Evolutionary conservation across 768 basidiomycete species (phyloP).

Genomic region (Symmetrospora coprosmae): DNA sequence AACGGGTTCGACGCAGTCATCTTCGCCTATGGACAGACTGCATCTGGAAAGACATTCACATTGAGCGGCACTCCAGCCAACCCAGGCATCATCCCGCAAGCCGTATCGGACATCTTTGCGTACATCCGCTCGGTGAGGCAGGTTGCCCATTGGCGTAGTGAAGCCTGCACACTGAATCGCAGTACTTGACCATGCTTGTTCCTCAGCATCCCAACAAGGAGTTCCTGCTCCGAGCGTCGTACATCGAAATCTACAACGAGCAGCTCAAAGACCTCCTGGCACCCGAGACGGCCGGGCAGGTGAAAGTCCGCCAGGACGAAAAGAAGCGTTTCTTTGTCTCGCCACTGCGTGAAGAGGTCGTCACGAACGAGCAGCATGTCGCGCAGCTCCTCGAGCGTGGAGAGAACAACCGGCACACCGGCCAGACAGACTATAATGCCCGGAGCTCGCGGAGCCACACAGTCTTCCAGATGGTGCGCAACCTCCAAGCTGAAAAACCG

Average conservation of each 20-base stretch:
- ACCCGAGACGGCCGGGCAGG: conserved; percentile 26
- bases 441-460: conserved; percentile 85
- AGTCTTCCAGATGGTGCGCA: conserved; percentile 56
- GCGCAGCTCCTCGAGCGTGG: conserved; percentile 72
- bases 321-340: conserved; percentile 42
- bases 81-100: conserved; percentile 86
- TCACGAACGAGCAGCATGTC: conserved; percentile 75
- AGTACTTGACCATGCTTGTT: background rate
- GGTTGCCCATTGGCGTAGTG: background rate
- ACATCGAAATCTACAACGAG: conserved; percentile 48
- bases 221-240: conserved; percentile 88
- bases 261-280: conserved; percentile 67
- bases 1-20: conserved; percentile 92
- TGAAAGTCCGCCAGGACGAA: conserved; percentile 31
- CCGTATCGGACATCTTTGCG: conserved; percentile 80
- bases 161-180: background rate
- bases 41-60: conserved; percentile 61
- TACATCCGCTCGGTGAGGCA: conserved; percentile 49
- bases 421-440: conserved; percentile 95
- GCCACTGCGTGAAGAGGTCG: conserved; percentile 82
- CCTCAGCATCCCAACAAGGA: conserved; percentile 66
- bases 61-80: conserved; percentile 47
- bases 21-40: conserved; percentile 75
- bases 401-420: conserved; percentile 74
- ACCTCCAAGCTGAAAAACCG: too few species aligned